Evolutionary conservation across 768 basidiomycete genomes (phyloP).

Genomic region (Phanerodontia chrysosporium): DNA sequence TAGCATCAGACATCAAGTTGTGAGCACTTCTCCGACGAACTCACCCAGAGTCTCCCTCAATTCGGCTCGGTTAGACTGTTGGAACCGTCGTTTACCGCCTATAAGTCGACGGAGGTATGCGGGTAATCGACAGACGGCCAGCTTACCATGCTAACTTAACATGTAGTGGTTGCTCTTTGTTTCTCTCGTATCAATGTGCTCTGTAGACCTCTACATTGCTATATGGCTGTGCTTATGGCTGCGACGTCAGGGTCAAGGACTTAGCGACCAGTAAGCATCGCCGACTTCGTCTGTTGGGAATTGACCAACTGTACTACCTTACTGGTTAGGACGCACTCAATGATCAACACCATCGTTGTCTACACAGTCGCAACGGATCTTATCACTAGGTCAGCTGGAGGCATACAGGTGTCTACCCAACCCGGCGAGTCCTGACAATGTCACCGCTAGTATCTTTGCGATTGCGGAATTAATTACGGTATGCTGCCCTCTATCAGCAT

Average conservation of each 20-base stretch:
- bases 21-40: background rate
- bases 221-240: background rate
- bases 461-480: background rate
- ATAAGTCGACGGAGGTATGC: background rate
- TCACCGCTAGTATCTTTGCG: background rate
- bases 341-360: background rate
- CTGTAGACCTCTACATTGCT: background rate
- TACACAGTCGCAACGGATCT: background rate
- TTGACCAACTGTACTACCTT: background rate
- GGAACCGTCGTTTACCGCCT: background rate
- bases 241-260: background rate
- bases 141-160: no score
- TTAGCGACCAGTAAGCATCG: background rate
- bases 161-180: background rate
- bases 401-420: no score
- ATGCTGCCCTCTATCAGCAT: no score
- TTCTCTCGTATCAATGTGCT: background rate
- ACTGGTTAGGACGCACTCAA: background rate
- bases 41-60: no score
- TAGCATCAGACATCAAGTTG: background rate
- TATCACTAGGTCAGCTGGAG: background rate
- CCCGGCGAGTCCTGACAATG: no score
- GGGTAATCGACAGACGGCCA: no score
- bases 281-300: background rate
- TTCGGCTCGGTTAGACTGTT: no score